Conservation (phyloP, 2,329 filamentous ascomycete species). For the Verticillium longisporum region DNA sequence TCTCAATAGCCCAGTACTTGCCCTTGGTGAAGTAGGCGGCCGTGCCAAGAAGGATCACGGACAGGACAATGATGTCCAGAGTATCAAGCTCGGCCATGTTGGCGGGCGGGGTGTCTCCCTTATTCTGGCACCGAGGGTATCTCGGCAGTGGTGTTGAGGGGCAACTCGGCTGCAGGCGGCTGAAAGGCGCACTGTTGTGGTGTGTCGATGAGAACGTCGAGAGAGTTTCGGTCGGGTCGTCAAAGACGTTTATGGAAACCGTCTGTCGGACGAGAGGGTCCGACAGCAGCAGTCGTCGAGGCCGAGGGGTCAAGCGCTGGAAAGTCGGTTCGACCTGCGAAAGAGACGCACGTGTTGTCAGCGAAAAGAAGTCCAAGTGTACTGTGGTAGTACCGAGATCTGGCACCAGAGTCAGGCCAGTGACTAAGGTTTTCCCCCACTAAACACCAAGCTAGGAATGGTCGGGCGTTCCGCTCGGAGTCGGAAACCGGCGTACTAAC, state of each 20-base stretch:
- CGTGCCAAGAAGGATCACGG: constrained; percentile 76
- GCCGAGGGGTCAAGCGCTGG: not conserved
- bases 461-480: not conserved
- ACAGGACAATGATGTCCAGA: constrained; percentile 87
- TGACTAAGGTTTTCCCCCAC: not conserved
- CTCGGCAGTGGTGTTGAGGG: not conserved
- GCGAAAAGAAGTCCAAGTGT: not conserved
- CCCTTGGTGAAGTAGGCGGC: constrained; percentile 97
- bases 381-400: not conserved
- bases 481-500: not conserved
- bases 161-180: not conserved
- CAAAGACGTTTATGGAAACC: not conserved
- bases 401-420: not conserved
- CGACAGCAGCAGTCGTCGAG: not conserved
- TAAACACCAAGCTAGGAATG: not conserved
- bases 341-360: not conserved
- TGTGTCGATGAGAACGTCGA: not conserved
- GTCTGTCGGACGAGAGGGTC: not conserved
- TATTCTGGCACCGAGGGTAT: not conserved
- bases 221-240: not conserved
- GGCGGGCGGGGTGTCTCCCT: constrained; percentile 12
- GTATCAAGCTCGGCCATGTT: constrained; percentile 94
- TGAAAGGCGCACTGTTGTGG: not conserved
- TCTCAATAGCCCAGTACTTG: constrained; percentile 81
- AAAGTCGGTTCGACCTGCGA: not conserved